Percentiles rank a stretch among this genome's conserved stretches.
Conservation (phyloP, 2,329 filamentous ascomycete species). For the Pleoardoris graminearum region DNA sequence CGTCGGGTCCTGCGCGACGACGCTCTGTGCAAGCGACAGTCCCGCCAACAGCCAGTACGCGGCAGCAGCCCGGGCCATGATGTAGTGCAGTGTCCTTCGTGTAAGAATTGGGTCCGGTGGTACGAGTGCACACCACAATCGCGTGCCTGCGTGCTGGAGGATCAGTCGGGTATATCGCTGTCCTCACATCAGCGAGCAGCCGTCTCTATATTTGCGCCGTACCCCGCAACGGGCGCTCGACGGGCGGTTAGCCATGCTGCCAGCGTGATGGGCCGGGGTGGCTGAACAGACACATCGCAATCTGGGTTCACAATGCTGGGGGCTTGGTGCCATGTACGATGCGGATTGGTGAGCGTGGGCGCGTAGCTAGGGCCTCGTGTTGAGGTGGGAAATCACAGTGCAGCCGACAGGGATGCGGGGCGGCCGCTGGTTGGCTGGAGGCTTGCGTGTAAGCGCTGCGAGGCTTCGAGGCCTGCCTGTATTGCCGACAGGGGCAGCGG, state of each 20-base stretch:
- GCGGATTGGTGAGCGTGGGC: slow-evolving; percentile 40
- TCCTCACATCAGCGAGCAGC: slow-evolving; percentile 26
- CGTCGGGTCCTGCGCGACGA: slow-evolving; percentile 14
- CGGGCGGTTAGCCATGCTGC: slow-evolving; percentile 38
- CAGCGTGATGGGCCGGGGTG: slow-evolving; percentile 30
- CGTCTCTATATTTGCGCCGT: slow-evolving; percentile 43
- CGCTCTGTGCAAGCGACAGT: slow-evolving; percentile 32
- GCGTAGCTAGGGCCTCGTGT: slow-evolving; percentile 31
- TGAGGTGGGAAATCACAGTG: slow-evolving; percentile 35
- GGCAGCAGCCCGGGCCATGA: slow-evolving; percentile 33
- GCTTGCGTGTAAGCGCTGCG: slow-evolving; percentile 33
- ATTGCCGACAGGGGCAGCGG: slow-evolving; percentile 27
- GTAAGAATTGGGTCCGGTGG: slow-evolving; percentile 24
- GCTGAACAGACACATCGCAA: slow-evolving; percentile 34
- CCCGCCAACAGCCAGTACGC: slow-evolving; percentile 31
- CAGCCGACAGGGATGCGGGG: slow-evolving; percentile 23
- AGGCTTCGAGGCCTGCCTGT: slow-evolving; percentile 8
- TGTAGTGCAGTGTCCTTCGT: slow-evolving; percentile 13
- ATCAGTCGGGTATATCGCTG: not conserved
- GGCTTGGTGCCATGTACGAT: slow-evolving; percentile 29
- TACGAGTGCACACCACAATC: slow-evolving; percentile 29
- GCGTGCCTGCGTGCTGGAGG: slow-evolving; percentile 20
- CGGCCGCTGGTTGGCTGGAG: slow-evolving; percentile 28
- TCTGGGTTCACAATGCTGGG: slow-evolving; percentile 27
- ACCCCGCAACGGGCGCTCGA: slow-evolving; percentile 30